phyloP scores from a whole-genome alignment of 2,329 filamentous ascomycete species.

The Exophiala oligosperma region DNA sequence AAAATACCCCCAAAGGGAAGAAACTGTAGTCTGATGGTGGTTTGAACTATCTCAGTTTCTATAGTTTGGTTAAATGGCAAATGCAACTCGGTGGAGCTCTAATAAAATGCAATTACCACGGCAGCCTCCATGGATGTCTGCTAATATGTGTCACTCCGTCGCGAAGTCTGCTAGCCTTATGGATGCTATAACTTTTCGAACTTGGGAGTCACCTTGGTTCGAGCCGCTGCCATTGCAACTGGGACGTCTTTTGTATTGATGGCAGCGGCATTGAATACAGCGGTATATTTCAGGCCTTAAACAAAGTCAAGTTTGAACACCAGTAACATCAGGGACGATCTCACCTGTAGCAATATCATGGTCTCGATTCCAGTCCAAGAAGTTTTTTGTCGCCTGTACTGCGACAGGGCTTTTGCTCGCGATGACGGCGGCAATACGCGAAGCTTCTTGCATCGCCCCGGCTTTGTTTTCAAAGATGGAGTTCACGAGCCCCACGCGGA shows the following conservation, averaged over 20 bases:
- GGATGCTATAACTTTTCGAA: slow-evolving; percentile 40
- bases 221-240: slow-evolving; percentile 64
- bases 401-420: slow-evolving; percentile 84
- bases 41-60: too few relatives aligned
- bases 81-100: too few relatives aligned
- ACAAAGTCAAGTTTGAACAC: slow-evolving; percentile 44
- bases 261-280: slow-evolving; percentile 81
- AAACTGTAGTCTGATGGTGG: too few relatives aligned
- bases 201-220: too few relatives aligned
- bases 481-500: slow-evolving; percentile 44
- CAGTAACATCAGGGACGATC: slow-evolving; percentile 37
- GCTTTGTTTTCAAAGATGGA: slow-evolving; percentile 29
- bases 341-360: slow-evolving; percentile 10
- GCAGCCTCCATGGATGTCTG: too few relatives aligned
- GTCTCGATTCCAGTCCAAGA: slow-evolving; percentile 68
- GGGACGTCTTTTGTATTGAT: slow-evolving; percentile 77
- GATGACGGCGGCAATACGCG: slow-evolving; percentile 65
- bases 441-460: slow-evolving; percentile 53
- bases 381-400: slow-evolving; percentile 81
- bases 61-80: too few relatives aligned
- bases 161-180: too few relatives aligned
- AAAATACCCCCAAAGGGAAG: too few relatives aligned
- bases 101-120: too few relatives aligned
- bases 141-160: too few relatives aligned
- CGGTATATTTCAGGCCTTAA: slow-evolving; percentile 47